These are phyloP conservation scores for Stemphylium vesicarium DNA, from an alignment of 2,329 filamentous ascomycete genomes.

Conservation along the genomic window DNA sequence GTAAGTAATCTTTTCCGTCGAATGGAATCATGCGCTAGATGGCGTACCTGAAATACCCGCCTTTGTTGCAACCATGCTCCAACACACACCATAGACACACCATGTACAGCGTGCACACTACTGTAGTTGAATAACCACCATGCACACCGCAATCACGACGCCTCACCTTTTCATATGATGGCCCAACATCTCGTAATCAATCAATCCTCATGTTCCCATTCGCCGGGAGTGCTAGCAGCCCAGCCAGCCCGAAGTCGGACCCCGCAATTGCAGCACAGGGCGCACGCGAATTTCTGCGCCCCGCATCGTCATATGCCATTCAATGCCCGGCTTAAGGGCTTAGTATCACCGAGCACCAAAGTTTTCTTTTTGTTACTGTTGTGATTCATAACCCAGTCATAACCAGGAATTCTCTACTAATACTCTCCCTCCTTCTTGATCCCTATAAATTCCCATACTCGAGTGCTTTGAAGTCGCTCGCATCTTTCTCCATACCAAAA, in stretches of 20 bases:
- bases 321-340: slow-evolving; percentile 7
- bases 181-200: background rate
- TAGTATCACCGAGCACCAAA: slow-evolving; percentile 20
- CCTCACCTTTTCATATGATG: background rate
- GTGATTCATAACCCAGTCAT: slow-evolving; percentile 20
- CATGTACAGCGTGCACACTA: background rate
- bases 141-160: slow-evolving; percentile 1
- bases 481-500: background rate
- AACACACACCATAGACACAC: background rate
- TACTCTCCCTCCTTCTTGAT: background rate
- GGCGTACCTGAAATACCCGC: slow-evolving; percentile 18
- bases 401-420: slow-evolving; percentile 2
- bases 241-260: slow-evolving; percentile 19
- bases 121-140: background rate
- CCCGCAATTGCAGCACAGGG: slow-evolving; percentile 14
- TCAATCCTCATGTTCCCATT: slow-evolving; percentile 1
- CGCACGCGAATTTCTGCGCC: slow-evolving; percentile 19
- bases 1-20: background rate
- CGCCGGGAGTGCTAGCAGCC: background rate
- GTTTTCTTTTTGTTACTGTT: slow-evolving; percentile 15
- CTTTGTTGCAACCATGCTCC: background rate
- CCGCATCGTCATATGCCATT: slow-evolving; percentile 26
- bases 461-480: background rate
- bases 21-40: slow-evolving; percentile 5
- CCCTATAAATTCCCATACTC: background rate